These are phyloP conservation scores for Zymoseptoria passerinii DNA, from an alignment of 2,329 filamentous ascomycete species.

Conservation along the genomic window DNA sequence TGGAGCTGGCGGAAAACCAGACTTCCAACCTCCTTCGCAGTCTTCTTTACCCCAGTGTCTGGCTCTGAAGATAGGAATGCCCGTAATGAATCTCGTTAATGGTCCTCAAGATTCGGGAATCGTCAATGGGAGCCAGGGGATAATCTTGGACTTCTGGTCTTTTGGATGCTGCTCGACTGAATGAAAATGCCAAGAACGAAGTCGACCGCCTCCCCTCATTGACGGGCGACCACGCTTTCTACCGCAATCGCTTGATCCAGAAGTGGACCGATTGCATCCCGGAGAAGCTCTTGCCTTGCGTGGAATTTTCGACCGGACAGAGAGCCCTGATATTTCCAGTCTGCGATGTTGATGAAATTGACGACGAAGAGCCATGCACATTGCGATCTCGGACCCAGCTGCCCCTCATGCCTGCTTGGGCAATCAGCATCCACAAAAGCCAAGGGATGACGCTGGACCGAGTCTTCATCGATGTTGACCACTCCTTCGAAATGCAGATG, in stretches of 20 bases:
- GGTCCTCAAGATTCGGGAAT: background rate
- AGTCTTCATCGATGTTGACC: slow-evolving; percentile 46
- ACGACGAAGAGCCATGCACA: slow-evolving; percentile 39
- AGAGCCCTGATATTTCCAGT: slow-evolving; percentile 42
- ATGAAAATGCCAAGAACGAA: background rate
- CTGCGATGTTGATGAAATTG: slow-evolving; percentile 42
- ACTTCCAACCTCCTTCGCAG: background rate
- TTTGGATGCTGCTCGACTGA: background rate
- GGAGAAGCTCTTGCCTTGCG: slow-evolving; percentile 35
- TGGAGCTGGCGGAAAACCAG: background rate
- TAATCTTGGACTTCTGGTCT: background rate
- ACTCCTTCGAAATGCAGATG: slow-evolving; percentile 49
- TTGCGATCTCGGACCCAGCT: slow-evolving; percentile 50
- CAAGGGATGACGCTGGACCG: slow-evolving; percentile 55
- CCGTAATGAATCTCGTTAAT: background rate
- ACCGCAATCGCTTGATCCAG: background rate
- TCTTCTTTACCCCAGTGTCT: background rate
- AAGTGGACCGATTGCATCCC: background rate
- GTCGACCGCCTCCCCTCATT: background rate
- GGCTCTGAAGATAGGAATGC: background rate
- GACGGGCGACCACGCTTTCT: background rate
- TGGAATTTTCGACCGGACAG: slow-evolving; percentile 45
- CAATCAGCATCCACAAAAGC: slow-evolving; percentile 54
- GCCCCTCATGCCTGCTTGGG: slow-evolving; percentile 52
- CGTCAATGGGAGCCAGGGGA: background rate